Base-by-base conservation (phyloP, 2,329 filamentous ascomycete species). In the Scleromitrula shiraiana region DNA sequence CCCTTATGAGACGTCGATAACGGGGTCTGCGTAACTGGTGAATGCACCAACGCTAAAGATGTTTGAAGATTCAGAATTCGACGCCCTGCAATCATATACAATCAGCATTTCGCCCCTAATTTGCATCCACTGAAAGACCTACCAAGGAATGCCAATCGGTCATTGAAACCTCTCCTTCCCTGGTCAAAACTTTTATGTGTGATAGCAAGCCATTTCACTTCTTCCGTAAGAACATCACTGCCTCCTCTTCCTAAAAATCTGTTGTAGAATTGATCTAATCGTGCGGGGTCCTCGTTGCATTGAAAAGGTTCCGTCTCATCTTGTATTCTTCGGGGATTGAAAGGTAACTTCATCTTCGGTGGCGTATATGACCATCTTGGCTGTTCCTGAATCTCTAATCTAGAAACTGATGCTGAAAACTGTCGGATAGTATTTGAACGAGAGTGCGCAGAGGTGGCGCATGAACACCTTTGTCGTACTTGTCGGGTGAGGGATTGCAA, bases 161-260 rank as follows among this genome's bases (percentile, higher is more conserved):
- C 91, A 66, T 98, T 98, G 70, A 91, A 95, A 1, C 91, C 91
- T 73, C 90, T 83, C 62, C 88, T 76, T 44, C 90, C 93, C 64
- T 97, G 89, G 65, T 98, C 91, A 63, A 95, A 97, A 68, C 89
- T 96, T 78, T 97, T 97, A 68, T 97, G 93, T 56, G 93, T 98
- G 48, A 98, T 80, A 24, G 90, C 90, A 62, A 97, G 72, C 93
- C 93, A 98, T 71, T 96, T 97, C 53, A 93, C 75, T 70, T 98
- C 91, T 14, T 96, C 90, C 2, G 85, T 82, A 50, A 98, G 73
- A 65, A 93, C 66, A 58, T 76, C 78, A 57, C 85, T 78, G 49
- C 86, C 87, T 38, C 77, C 80, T 39, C 72, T 73, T 5, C 90
- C 91, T 47, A 97, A 70, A 57, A 97, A 77, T 45, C 74, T 74